Evolutionary conservation across 2,329 filamentous ascomycete genomes (phyloP), one percentile per base, ranked within the genome.

Genomic region (Exserohilum turcica): DNA sequence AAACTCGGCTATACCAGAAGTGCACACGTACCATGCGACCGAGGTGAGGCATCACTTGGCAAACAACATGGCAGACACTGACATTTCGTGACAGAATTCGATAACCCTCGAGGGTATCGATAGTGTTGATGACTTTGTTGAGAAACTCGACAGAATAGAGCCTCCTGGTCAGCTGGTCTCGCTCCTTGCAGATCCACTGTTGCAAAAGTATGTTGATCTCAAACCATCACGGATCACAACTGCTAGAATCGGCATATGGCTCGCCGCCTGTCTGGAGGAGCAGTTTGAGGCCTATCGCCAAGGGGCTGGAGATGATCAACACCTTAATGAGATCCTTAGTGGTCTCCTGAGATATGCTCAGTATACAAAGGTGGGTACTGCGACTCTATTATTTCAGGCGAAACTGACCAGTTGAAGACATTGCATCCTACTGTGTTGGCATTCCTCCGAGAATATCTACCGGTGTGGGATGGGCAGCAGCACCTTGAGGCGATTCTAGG

Each of bases 101-200:
- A 3, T 76, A 12, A 77, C 75, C 8, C 74, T 95, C 5, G 91
- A 95, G 68, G 91, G 95, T 66, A 85, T 95, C 48, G 88, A 91
- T 63, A 86, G 81, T 56, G 86, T 86, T 10, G 79, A 85, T 19
- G 80, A 84, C 43, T 87, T 96, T 54, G 86, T 91, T 5, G 82
- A 84, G 38, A 88, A 84, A 51, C 74, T 96, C 7, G 90, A 95
- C 62, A 89, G 82, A 60, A 86, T 96, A 21, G 89, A 94, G 71
- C 77, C 92, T 35, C 91, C 91, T 0, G 92, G 89, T 58, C 91
- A 96, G 73, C 79, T 95, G 2, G 85, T 92, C 35, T 89, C 91
- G 5, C 85, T 90, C 3, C 77, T 95, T 12, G 84, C 83, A 2
- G 89, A 95, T 66, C 88, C 88, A 3, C 78, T 95, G 27, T 81